Percentiles rank a stretch among this genome's conserved stretches.
phyloP scores from a whole-genome alignment of 371 early-diverging fungal genomes.

The Mortierella sp. region DNA sequence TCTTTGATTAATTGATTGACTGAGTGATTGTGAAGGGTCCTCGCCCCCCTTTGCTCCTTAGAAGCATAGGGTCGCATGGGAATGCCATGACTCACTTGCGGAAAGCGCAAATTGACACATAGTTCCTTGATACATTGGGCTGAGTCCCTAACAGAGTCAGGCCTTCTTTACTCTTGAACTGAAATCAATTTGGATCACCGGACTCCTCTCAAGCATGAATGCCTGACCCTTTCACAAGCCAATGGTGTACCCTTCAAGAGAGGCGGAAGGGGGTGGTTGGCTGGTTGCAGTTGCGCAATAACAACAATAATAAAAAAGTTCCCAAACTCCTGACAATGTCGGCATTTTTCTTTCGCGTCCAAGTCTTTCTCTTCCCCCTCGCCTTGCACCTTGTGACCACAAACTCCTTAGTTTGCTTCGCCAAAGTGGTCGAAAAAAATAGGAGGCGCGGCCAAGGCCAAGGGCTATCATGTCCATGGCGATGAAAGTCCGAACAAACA shows the following conservation, averaged over 20 bases:
- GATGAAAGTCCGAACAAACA: too few species aligned
- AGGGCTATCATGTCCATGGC: background rate
- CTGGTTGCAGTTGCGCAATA: background rate
- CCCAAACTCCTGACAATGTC: background rate
- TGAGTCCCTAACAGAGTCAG: slow-evolving; percentile 6
- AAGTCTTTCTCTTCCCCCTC: too few species aligned
- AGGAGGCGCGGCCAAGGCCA: background rate
- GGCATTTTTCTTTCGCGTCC: background rate
- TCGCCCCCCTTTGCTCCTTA: too few species aligned
- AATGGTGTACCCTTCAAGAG: too few species aligned
- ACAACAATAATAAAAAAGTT: background rate
- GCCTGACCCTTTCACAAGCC: too few species aligned
- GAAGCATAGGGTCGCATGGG: too few species aligned
- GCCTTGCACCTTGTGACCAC: slow-evolving; percentile 8
- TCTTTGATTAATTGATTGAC: background rate
- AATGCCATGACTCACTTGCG: background rate
- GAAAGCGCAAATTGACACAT: background rate
- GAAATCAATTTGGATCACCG: background rate
- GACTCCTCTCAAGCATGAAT: background rate
- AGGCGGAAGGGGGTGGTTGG: background rate
- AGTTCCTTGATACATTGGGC: background rate
- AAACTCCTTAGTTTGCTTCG: background rate
- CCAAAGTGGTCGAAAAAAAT: slow-evolving; percentile 5
- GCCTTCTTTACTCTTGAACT: background rate
- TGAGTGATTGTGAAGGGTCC: too few species aligned